Conservation (phyloP, 2,329 filamentous ascomycete species). For the Hypomyces rosellus region DNA sequence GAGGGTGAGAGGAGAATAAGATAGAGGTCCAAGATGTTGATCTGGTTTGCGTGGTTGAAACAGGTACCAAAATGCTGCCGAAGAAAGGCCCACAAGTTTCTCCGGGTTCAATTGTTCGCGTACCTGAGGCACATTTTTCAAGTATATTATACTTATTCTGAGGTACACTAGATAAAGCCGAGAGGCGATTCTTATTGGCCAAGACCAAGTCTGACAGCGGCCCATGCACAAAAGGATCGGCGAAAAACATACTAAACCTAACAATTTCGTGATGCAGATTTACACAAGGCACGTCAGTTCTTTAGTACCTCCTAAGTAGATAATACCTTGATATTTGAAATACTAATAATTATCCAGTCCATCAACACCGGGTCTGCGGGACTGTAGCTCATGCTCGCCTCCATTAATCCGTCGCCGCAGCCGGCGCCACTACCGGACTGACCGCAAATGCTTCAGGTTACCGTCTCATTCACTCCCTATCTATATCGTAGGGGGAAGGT, state of each 20-base stretch:
- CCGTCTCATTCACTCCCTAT: background rate
- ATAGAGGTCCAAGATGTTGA: background rate
- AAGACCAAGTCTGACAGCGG: no score
- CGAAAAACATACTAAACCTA: no score
- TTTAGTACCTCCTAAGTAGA: no score
- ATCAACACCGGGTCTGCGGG: background rate
- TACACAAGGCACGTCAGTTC: no score
- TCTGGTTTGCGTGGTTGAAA: background rate
- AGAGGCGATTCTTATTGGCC: no score
- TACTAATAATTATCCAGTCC: no score
- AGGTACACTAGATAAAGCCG: background rate
- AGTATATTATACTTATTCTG: background rate
- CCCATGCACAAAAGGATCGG: no score
- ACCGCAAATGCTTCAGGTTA: background rate
- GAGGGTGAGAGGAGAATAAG: background rate
- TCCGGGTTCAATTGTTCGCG: no score
- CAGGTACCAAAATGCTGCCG: background rate
- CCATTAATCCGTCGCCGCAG: background rate
- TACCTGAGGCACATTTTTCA: background rate
- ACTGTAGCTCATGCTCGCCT: background rate
- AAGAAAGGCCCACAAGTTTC: background rate
- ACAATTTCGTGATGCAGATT: no score
- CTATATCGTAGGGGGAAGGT: background rate
- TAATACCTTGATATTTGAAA: no score
- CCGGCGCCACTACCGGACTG: background rate